Conservation (phyloP, 495 filamentous ascomycete genomes). For the Jackrogersella minutella region DNA sequence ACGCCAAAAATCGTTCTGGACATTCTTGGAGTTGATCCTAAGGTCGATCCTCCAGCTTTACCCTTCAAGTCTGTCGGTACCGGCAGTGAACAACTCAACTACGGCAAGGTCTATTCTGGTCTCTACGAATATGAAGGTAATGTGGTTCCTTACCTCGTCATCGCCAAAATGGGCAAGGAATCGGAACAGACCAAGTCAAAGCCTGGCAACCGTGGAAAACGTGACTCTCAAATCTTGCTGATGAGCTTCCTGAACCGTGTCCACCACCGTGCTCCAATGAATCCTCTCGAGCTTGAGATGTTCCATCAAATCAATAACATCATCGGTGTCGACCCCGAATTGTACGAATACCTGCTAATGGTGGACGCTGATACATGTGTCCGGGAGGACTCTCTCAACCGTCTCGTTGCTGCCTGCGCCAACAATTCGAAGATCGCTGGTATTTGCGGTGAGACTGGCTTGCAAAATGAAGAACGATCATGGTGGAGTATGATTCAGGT, state of each 20-base stretch:
- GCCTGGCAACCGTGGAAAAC: conserved; percentile 97
- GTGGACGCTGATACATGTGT: conserved; percentile 98
- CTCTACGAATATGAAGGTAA: conserved; percentile 98
- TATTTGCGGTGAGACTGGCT: conserved; percentile 96
- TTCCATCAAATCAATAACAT: conserved; percentile 99
- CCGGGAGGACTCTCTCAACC: conserved; percentile 87
- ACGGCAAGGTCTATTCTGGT: conserved; percentile 97
- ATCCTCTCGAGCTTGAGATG: conserved; percentile 93
- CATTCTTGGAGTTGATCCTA: conserved; percentile 95
- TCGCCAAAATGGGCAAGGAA: conserved; percentile 97
- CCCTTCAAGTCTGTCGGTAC: conserved; percentile 91
- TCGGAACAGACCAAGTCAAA: conserved; percentile 91
- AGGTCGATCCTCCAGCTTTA: conserved; percentile 91
- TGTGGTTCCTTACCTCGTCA: conserved; percentile 93
- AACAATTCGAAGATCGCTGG: conserved; percentile 96
- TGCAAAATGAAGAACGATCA: conserved; percentile 90
- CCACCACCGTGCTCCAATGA: conserved; percentile 92
- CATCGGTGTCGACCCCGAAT: conserved; percentile 95
- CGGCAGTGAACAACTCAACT: conserved; percentile 93
- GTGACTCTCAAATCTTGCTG: conserved; percentile 88
- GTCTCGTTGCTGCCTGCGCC: conserved; percentile 90
- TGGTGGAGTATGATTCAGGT: conserved; percentile 99
- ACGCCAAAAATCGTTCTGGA: conserved; percentile 98
- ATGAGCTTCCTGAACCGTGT: conserved; percentile 96
- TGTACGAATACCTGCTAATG: conserved; percentile 98